A percentile compares a stretch with the other conserved stretches of the same genome.
Evolutionary conservation across 768 basidiomycete species (phyloP).

Genomic region (Mrakia blollopis): DNA sequence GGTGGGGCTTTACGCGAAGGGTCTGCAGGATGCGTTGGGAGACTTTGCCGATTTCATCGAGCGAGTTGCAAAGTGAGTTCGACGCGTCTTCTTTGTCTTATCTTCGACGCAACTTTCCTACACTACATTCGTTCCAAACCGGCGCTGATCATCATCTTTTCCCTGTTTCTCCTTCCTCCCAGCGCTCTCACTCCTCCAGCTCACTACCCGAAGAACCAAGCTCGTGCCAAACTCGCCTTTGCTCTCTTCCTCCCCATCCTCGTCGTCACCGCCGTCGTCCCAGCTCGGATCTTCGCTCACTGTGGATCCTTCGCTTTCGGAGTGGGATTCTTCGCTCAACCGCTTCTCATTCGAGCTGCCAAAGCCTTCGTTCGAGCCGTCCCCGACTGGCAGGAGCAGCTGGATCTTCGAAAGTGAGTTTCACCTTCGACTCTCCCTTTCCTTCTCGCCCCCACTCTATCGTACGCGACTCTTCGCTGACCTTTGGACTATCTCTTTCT

Average conservation of each 20-base stretch:
- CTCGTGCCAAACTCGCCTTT: slow-evolving; percentile 45
- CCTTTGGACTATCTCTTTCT: neutral
- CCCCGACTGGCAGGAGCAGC: slow-evolving; percentile 46
- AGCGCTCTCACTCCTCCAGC: slow-evolving; percentile 45
- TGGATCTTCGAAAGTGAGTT: slow-evolving; percentile 46
- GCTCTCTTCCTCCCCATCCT: slow-evolving; percentile 44
- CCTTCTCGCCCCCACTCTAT: neutral
- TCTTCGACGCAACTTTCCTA: neutral
- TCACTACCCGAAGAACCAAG: slow-evolving; percentile 43
- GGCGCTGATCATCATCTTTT: neutral
- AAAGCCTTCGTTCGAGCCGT: slow-evolving; percentile 41
- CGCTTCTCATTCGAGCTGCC: slow-evolving; percentile 41
- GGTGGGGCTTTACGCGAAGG: slow-evolving; percentile 45
- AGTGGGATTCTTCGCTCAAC: slow-evolving; percentile 46
- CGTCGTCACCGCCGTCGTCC: slow-evolving; percentile 42
- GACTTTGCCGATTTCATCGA: slow-evolving; percentile 45
- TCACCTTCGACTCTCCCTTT: neutral
- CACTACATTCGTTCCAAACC: neutral
- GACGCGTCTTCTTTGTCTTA: neutral
- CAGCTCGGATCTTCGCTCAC: slow-evolving; percentile 43
- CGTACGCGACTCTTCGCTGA: neutral
- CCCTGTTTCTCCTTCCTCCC: neutral
- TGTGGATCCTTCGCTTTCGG: slow-evolving; percentile 44
- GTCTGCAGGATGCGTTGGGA: slow-evolving; percentile 43
- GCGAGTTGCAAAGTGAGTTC: slow-evolving; percentile 43